Evolutionary conservation across 2,329 filamentous ascomycete species (phyloP).

Genomic region (Aureobasidium namibiae): DNA sequence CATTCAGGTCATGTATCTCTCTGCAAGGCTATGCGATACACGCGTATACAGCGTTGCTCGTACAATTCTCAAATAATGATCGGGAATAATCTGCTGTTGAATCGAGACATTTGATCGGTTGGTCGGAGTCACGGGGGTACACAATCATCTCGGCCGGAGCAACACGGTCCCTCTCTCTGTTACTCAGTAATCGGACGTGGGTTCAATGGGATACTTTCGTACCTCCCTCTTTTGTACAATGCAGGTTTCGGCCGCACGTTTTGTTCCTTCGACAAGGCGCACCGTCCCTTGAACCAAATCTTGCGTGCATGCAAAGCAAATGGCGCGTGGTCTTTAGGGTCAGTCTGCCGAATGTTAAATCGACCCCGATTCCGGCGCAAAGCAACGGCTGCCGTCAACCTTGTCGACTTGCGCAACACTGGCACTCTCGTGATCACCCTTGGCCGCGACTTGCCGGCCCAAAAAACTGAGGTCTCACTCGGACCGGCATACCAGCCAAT

Average conservation of each 20-base stretch:
- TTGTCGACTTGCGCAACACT: neutral
- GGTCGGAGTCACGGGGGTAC: neutral
- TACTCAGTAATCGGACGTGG: neutral
- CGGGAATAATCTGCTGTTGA: neutral
- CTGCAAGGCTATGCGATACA: neutral
- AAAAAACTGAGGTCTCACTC: neutral
- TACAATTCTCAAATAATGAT: neutral
- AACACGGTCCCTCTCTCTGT: neutral
- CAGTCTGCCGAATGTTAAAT: neutral
- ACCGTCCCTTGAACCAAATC: neutral
- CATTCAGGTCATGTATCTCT: neutral
- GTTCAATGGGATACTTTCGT: neutral
- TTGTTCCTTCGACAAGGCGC: neutral
- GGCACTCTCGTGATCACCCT: neutral
- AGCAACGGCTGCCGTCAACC: conserved; percentile 8
- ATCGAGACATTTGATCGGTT: conserved; percentile 1
- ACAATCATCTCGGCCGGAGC: neutral
- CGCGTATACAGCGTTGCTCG: neutral
- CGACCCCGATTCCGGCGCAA: neutral
- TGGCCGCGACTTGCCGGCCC: neutral
- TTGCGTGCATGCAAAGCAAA: neutral
- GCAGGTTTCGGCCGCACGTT: neutral
- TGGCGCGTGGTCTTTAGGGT: neutral
- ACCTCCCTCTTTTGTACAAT: conserved; percentile 9
- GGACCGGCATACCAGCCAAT: neutral